phyloP scores from a whole-genome alignment of 176 grass and related monocot species.

The Ensete ventricosum region DNA sequence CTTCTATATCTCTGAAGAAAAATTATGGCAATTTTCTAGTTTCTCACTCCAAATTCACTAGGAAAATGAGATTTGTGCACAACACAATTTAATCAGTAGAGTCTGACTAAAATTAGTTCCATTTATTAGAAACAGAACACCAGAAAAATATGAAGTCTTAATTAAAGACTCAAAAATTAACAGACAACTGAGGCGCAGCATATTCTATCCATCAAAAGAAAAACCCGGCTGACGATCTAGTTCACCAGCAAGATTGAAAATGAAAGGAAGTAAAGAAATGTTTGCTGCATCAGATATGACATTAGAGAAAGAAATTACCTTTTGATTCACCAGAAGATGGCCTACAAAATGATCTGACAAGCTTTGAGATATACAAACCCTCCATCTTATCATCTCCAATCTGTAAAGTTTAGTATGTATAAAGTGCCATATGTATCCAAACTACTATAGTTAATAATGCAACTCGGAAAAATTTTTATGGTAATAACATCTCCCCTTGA shows the following conservation, averaged over 20 bases:
- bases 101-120: too few species aligned
- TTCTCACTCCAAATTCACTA: too few species aligned
- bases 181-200: too few species aligned
- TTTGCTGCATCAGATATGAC: background rate
- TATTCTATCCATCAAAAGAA: too few species aligned
- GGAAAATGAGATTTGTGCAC: too few species aligned
- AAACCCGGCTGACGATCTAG: too few species aligned
- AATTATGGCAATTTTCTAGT: too few species aligned
- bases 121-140: background rate
- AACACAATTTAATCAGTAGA: too few species aligned
- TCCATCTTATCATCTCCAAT: conserved; percentile 90
- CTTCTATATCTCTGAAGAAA: too few species aligned
- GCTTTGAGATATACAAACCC: conserved; percentile 74
- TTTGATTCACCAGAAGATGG: conserved; percentile 45
- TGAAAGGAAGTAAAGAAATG: background rate
- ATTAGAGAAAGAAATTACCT: conserved; percentile 34
- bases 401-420: conserved; percentile 27
- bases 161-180: too few species aligned
- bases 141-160: too few species aligned
- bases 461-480: background rate
- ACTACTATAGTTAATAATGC: background rate
- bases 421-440: background rate
- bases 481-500: background rate
- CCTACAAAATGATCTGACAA: conserved; percentile 83
- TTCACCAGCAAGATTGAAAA: background rate